These are phyloP conservation scores for Glycine tomentella DNA, from an alignment of 306 rosid genomes.

Conservation along the genomic window DNA sequence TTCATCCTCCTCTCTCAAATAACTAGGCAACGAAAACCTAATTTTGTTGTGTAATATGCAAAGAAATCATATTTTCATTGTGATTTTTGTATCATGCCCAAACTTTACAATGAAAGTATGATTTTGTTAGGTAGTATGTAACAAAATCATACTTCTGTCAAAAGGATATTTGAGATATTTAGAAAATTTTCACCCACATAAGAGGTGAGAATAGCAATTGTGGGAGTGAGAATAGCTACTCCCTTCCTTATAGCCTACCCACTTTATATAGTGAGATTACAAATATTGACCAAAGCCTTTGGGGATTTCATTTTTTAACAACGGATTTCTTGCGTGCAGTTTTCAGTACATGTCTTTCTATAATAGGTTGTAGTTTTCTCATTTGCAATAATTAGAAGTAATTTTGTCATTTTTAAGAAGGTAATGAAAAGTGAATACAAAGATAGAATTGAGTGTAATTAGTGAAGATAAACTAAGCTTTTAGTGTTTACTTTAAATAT, in stretches of 20 bases:
- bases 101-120: too few species aligned
- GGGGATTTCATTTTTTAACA: background rate
- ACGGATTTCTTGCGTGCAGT: background rate
- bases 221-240: too few species aligned
- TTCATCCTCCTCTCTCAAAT: too few species aligned
- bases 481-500: conserved; percentile 15
- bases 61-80: too few species aligned
- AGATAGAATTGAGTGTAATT: conserved; percentile 6
- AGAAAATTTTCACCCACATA: too few species aligned
- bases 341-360: background rate
- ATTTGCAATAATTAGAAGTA: background rate
- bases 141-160: too few species aligned
- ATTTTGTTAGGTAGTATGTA: too few species aligned
- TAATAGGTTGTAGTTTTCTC: background rate
- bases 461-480: background rate
- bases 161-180: too few species aligned
- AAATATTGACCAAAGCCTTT: background rate
- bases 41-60: too few species aligned
- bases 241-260: background rate
- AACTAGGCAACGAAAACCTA: too few species aligned
- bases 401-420: background rate
- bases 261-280: background rate
- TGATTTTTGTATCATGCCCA: too few species aligned
- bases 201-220: too few species aligned
- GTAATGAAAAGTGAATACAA: background rate